Base-by-base conservation (phyloP, 805 yeast genomes). In the Zygoascus ofunaensis region DNA sequence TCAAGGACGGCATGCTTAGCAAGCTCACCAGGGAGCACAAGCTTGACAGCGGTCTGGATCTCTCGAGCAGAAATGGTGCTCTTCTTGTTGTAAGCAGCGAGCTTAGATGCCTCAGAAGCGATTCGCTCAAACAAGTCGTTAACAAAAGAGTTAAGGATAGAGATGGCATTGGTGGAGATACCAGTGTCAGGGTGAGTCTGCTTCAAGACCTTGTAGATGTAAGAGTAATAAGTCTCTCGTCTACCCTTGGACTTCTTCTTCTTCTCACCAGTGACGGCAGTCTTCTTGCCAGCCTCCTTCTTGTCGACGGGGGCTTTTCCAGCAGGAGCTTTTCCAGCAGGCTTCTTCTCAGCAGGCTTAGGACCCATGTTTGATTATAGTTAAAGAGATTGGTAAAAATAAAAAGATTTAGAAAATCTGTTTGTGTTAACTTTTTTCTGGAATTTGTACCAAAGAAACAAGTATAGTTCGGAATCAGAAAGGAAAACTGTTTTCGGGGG, bases 111-210 rank as follows among this genome's bases (percentile, higher is more conserved):
- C 76, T 89, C 97, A 61, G 90, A 72, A 60, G 97, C 97, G 62
- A 90, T 84, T 78, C 97, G 89, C 77, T 89, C 97, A 66, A 89
- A 90, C 67, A 89, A 87, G 73, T 90, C 97, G 74, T 87, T 89
- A 60, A 90, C 97, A 61, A 90, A 90, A 37, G 97, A 90, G 84
- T 90, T 90, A 90, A 90, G 82, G 70, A 90, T 90, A 56, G 95
- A 87, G 95, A 90, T 90, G 55, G 97, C 95, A 69, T 87, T 85
- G 74, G 87, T 95, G 61, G 97, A 89, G 69, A 90, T 90, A 86
- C 97, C 97, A 53, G 97, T 90, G 71, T 90, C 97, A 71, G 97
- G 97, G 74, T 90, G 97, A 53, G 97, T 89, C 79, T 90, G 97
- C 74, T 89, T 89, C 69, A 90, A 82, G 57, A 89, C 97, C 74